These are phyloP conservation scores for sorghum (Sorghum bicolor) DNA, from an alignment of 176 grass and related monocot genomes.

Conservation along the genomic window DNA sequence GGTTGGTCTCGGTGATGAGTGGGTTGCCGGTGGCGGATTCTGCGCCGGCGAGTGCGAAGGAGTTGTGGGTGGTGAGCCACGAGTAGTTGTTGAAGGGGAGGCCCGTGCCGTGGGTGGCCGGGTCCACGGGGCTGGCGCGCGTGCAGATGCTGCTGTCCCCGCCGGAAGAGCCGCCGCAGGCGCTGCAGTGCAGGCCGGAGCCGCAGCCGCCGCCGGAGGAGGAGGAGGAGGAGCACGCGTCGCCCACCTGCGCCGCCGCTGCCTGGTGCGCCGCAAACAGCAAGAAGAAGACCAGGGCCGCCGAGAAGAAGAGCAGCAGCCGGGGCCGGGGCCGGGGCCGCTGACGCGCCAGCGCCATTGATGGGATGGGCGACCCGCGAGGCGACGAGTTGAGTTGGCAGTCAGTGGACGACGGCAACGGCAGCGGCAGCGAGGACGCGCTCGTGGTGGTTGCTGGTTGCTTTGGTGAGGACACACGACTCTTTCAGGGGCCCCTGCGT, in stretches of 20 bases:
- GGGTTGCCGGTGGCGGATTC: constrained; percentile 38
- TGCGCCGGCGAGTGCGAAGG: constrained; percentile 55
- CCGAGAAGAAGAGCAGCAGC: neutral
- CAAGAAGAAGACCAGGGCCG: neutral
- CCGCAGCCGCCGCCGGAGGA: constrained; percentile 32
- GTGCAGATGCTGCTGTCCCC: constrained; percentile 48
- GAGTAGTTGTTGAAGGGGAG: constrained; percentile 86
- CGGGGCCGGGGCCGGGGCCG: neutral
- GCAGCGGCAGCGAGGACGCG: too few relatives aligned
- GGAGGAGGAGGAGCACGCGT: constrained; percentile 40
- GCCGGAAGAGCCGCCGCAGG: constrained; percentile 44
- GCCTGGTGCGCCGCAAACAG: neutral
- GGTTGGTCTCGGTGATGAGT: constrained; percentile 52
- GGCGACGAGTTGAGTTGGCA: neutral
- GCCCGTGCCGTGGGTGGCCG: constrained; percentile 49
- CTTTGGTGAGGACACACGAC: too few relatives aligned
- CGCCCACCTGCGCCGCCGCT: constrained; percentile 36
- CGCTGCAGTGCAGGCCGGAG: constrained; percentile 61
- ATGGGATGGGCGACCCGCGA: too few relatives aligned
- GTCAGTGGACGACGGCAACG: too few relatives aligned
- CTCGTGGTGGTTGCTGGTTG: too few relatives aligned
- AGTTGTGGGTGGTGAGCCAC: constrained; percentile 98
- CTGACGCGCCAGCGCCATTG: neutral
- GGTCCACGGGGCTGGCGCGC: constrained; percentile 47
- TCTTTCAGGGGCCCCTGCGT: too few relatives aligned